Base-by-base conservation (phyloP, 352 stramenopile genomes). In the Thraustochytrium sp. region DNA sequence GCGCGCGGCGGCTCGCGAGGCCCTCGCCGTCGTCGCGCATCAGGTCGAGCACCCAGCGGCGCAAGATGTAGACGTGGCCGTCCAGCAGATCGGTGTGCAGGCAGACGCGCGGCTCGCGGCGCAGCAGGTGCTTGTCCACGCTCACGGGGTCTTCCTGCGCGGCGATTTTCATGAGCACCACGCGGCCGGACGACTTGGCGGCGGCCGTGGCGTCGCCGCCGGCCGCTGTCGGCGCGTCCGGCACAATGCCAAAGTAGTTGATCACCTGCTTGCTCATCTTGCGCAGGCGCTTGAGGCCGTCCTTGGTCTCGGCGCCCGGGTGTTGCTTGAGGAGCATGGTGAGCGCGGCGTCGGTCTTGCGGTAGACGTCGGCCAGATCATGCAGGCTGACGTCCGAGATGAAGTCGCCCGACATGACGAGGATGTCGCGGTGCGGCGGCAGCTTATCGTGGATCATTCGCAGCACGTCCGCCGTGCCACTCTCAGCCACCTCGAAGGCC, bases 221-320 rank as follows among this genome's bases (percentile, higher is more conserved):
- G 5, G 42, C 42, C 42, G 5, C 42, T 5, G 5, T 5, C 42
- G 16, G 5, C 5, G 5, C 5, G 5, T 5, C 16, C 5, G 62
- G 62, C 44, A 72, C 68, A 21, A 80, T 31, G 0, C 68, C 68
- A 75, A 80, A 80, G 49, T 80, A 80, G 38, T 80, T 80, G 49
- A 80, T 72, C 13, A 80, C 68, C n/a, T 80, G 31, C 53, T 80
- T 80, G 26, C 29, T 80, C 68, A 80, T 46, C 37, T 80, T 80
- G 48, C 68, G 48, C 0, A 80, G 53, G 0, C n/a, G n/a, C 23
- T 23, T 38, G 18, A 26, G 46, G 13, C 53, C 8, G 21, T 80
- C 68, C 51, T 80, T 80, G 46, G 31, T 18, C 68, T 68, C 23
- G 0, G 49, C 68, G 3, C 63, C 42, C n/a, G 68, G 44, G 51